These are phyloP conservation scores for Pythium aquatile DNA, from an alignment of 352 stramenopile genomes.

Conservation along the genomic window DNA sequence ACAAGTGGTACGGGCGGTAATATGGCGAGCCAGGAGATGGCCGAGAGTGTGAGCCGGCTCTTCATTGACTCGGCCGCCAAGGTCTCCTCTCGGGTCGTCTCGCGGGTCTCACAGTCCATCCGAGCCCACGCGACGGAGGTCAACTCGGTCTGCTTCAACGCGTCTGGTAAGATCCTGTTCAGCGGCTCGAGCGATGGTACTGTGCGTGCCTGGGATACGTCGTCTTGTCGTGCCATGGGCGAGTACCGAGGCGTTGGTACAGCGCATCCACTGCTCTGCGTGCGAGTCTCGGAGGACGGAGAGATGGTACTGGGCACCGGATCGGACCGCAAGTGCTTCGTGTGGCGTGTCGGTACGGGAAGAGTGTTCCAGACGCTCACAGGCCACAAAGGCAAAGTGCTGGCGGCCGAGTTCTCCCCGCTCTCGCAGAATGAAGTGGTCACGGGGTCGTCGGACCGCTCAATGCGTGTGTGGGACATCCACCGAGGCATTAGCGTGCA, in stretches of 20 bases:
- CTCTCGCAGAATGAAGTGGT: constrained; percentile 59
- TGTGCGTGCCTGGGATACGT: constrained; percentile 71
- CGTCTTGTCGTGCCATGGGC: constrained; percentile 47
- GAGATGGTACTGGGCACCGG: constrained; percentile 75
- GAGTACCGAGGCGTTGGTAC: constrained; percentile 79
- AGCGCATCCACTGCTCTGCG: constrained; percentile 79
- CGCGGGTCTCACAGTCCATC: constrained; percentile 49
- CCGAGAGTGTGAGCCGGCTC: constrained; percentile 46
- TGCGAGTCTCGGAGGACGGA: constrained; percentile 74
- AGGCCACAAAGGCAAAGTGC: constrained; percentile 82
- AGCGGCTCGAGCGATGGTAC: constrained; percentile 82
- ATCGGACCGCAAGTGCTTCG: constrained; percentile 82
- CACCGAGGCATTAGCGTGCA: constrained; percentile 59
- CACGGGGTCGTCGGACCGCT: constrained; percentile 74
- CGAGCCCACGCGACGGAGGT: constrained; percentile 81
- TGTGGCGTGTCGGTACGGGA: constrained; percentile 80
- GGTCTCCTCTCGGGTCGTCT: constrained; percentile 32
- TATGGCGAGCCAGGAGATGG: constrained; percentile 44
- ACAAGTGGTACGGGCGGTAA: constrained; percentile 22
- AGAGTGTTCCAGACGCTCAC: constrained; percentile 82
- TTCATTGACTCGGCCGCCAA: constrained; percentile 28
- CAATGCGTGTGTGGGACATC: constrained; percentile 79
- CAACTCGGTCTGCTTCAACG: constrained; percentile 85
- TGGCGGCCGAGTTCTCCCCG: constrained; percentile 74
- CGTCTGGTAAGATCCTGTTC: constrained; percentile 79